phyloP scores from a whole-genome alignment of 2,329 filamentous ascomycete genomes.

The Teratosphaeria viscida region DNA sequence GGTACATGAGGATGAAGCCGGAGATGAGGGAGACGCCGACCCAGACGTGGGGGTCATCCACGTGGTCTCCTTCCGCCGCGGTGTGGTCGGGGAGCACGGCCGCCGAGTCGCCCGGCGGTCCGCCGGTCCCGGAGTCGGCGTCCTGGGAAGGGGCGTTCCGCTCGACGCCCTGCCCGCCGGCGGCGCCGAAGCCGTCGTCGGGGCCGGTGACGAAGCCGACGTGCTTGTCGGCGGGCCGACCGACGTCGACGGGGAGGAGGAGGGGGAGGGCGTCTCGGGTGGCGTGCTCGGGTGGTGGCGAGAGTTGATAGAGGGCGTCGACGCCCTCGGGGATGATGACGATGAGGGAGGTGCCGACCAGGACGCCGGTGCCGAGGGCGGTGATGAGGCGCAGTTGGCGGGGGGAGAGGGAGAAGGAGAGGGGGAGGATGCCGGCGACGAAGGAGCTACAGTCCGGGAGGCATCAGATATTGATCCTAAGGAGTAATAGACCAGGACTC shows the following conservation, averaged over 20 bases:
- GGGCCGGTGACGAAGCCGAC: slow-evolving; percentile 17
- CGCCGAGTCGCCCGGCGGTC: background rate
- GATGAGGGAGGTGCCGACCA: slow-evolving; percentile 89
- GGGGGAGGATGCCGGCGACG: slow-evolving; percentile 77
- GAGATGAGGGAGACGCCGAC: slow-evolving; percentile 78
- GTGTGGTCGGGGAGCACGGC: background rate
- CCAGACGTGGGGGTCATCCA: slow-evolving; percentile 55
- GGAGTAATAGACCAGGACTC: slow-evolving; percentile 23
- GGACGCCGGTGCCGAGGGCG: slow-evolving; percentile 81
- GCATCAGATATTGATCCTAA: background rate
- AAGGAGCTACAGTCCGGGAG: slow-evolving; percentile 60
- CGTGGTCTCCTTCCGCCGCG: background rate
- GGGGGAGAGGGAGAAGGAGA: slow-evolving; percentile 78
- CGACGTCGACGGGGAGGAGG: background rate
- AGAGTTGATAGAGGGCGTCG: slow-evolving; percentile 61
- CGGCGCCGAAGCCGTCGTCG: slow-evolving; percentile 17
- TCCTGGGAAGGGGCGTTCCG: slow-evolving; percentile 2
- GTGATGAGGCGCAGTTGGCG: slow-evolving; percentile 83
- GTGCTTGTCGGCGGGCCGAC: background rate
- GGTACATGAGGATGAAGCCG: slow-evolving; percentile 93
- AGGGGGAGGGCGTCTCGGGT: background rate
- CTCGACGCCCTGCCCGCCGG: slow-evolving; percentile 7
- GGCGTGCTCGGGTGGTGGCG: background rate
- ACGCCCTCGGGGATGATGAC: slow-evolving; percentile 97
- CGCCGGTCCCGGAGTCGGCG: background rate